These are phyloP conservation scores for Kwoniella shivajii DNA, from an alignment of 1,284 basidiomycete genomes.

Conservation along the genomic window DNA sequence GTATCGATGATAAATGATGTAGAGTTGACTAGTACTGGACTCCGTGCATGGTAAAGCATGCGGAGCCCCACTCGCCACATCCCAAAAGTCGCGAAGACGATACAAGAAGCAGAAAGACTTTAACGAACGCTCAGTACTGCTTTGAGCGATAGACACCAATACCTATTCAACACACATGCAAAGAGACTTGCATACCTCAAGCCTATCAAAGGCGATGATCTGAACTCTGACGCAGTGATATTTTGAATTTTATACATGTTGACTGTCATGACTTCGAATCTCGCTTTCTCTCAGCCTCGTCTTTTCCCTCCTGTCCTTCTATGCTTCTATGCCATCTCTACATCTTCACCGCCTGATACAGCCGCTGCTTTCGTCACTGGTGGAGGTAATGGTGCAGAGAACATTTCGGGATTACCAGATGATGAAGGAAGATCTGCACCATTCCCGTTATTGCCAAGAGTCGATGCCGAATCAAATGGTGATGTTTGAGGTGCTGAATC, in stretches of 20 bases:
- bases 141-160: too few species aligned
- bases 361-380: conserved; percentile 40
- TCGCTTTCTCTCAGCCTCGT: too few species aligned
- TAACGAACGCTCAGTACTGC: neutral
- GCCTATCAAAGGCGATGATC: too few species aligned
- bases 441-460: conserved; percentile 3
- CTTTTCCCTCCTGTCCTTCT: too few species aligned
- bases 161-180: too few species aligned
- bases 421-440: conserved; percentile 21
- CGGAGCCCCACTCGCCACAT: too few species aligned
- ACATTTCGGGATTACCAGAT: conserved; percentile 21
- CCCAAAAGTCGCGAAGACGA: too few species aligned
- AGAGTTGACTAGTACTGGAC: neutral
- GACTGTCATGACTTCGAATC: too few species aligned
- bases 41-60: neutral
- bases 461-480: conserved; percentile 17
- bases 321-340: conserved; percentile 40
- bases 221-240: neutral
- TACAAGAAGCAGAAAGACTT: neutral
- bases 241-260: neutral
- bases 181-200: too few species aligned
- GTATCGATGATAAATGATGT: too few species aligned
- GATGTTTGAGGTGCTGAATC: conserved; percentile 31
- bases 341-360: conserved; percentile 19
- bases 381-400: conserved; percentile 44